phyloP scores from a whole-genome alignment of 2,329 filamentous ascomycete species.

The Xylaria hypoxylon region DNA sequence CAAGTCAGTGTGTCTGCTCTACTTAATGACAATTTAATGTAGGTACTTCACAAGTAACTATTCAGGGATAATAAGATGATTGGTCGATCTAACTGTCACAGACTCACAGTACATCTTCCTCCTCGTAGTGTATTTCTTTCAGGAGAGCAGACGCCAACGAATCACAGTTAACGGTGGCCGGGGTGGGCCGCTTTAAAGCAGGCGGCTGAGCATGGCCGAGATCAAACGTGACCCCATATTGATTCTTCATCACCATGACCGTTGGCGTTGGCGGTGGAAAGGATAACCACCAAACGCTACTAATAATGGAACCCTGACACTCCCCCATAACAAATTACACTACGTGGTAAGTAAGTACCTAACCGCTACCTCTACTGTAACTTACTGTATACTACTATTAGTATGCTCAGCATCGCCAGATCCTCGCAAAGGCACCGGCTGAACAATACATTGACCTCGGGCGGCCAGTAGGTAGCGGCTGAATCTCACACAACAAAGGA shows the following conservation, averaged over 20 bases:
- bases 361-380: background rate
- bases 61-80: too few relatives aligned
- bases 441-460: slow-evolving; percentile 8
- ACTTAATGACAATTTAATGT: too few relatives aligned
- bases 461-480: slow-evolving; percentile 22
- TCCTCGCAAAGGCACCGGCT: slow-evolving; percentile 11
- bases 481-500: slow-evolving; percentile 9
- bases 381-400: too few relatives aligned
- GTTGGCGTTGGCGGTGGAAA: slow-evolving; percentile 19
- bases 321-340: background rate
- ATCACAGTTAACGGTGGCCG: background rate
- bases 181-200: slow-evolving; percentile 13
- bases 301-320: slow-evolving; percentile 10
- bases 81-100: too few relatives aligned
- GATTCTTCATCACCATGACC: slow-evolving; percentile 7
- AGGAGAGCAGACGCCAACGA: slow-evolving; percentile 5
- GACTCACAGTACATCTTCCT: too few relatives aligned
- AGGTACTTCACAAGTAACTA: too few relatives aligned
- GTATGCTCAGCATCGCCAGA: background rate
- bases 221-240: slow-evolving; percentile 16
- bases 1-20: too few relatives aligned
- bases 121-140: background rate
- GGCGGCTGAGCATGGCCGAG: slow-evolving; percentile 25
- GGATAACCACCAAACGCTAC: slow-evolving; percentile 16
- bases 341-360: background rate